Evolutionary conservation across 2,329 filamentous ascomycete genomes (phyloP).

Genomic region (Cadophora luteo-olivacea): DNA sequence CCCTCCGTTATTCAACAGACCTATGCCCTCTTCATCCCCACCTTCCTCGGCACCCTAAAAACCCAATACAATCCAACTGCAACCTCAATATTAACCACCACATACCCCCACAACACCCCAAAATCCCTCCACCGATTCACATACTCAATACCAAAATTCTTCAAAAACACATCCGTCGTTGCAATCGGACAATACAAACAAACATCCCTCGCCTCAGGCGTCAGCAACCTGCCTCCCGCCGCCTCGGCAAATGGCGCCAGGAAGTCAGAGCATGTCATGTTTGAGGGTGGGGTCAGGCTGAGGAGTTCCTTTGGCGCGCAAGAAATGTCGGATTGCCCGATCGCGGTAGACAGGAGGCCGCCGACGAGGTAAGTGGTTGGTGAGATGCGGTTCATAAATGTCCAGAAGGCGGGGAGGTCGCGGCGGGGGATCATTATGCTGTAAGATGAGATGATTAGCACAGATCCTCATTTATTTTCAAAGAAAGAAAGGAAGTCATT

Average conservation of each 20-base stretch:
- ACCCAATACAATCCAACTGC: constrained; percentile 62
- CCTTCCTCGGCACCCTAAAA: constrained; percentile 50
- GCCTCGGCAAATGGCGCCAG: constrained; percentile 29
- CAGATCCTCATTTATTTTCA: background rate
- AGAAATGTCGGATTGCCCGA: constrained; percentile 68
- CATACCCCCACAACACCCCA: constrained; percentile 56
- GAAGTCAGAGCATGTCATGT: constrained; percentile 66
- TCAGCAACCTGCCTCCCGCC: constrained; percentile 59
- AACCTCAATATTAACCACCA: constrained; percentile 59
- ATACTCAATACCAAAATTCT: constrained; percentile 58
- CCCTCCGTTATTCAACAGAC: too few species aligned
- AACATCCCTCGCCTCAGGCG: constrained; percentile 51
- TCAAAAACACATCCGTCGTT: constrained; percentile 59
- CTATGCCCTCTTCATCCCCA: constrained; percentile 27
- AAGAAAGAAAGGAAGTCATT: too few species aligned
- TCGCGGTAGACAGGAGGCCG: constrained; percentile 72
- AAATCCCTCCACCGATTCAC: constrained; percentile 71
- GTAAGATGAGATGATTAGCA: constrained; percentile 49
- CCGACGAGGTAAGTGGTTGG: constrained; percentile 83
- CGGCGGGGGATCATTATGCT: constrained; percentile 71
- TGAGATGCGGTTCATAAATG: constrained; percentile 82
- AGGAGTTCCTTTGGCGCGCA: constrained; percentile 76
- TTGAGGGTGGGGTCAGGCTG: constrained; percentile 62
- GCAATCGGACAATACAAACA: constrained; percentile 63
- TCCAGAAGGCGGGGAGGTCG: constrained; percentile 76